Evolutionary conservation across 1,139 yeast genomes (phyloP).

Genomic region (Ogataea hybrid): DNA sequence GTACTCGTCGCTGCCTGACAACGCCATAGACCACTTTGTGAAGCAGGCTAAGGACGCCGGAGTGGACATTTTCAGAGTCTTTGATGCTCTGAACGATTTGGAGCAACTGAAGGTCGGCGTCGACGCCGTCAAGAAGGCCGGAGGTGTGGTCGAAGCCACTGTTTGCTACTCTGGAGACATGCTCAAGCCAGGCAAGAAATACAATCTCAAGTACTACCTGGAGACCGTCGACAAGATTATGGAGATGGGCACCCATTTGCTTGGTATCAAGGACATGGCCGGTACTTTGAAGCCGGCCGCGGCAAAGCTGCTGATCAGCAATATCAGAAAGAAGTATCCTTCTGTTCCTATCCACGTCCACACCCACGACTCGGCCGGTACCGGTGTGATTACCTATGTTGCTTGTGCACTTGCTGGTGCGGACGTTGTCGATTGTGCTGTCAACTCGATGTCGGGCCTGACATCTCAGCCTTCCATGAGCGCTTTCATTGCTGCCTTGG

Average conservation of each 20-base stretch:
- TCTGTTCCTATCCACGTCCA: constrained; percentile 96
- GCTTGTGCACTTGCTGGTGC: constrained; percentile 97
- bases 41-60: constrained; percentile 93
- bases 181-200: constrained; percentile 92
- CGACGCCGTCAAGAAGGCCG: constrained; percentile 96
- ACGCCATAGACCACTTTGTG: constrained; percentile 97
- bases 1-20: constrained; percentile 95
- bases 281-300: constrained; percentile 97
- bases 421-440: constrained; percentile 96
- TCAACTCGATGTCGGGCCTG: constrained; percentile 97
- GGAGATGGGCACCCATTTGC: constrained; percentile 90
- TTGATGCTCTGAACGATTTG: constrained; percentile 94
- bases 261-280: constrained; percentile 99
- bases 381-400: constrained; percentile 96
- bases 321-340: constrained; percentile 84
- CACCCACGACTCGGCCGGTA: constrained; percentile 99
- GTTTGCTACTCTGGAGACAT: constrained; percentile 98
- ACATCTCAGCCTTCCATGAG: constrained; percentile 97
- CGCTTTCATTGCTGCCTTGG: constrained; percentile 89
- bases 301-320: constrained; percentile 74
- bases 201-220: constrained; percentile 87
- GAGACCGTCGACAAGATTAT: constrained; percentile 81
- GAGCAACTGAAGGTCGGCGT: constrained; percentile 97
- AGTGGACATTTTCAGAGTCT: constrained; percentile 96
- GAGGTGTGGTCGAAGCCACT: constrained; percentile 98